A percentile compares a stretch with the other conserved stretches of the same genome.
phyloP scores from a whole-genome alignment of 2,329 filamentous ascomycete species.

The Thelonectria blattea region DNA sequence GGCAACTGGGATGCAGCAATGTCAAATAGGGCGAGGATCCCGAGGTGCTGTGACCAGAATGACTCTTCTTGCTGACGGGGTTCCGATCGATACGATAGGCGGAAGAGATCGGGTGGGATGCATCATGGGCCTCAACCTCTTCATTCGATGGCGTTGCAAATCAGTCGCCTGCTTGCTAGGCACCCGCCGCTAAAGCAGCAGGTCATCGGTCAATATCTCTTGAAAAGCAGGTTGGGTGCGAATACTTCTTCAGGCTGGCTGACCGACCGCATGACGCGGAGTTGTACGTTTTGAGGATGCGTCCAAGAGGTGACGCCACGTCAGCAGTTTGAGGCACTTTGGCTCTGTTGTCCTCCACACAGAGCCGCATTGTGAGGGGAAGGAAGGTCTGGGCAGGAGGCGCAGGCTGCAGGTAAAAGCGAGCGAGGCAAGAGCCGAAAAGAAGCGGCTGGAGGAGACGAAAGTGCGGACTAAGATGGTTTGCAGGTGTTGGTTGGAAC shows the following conservation, averaged over 20 bases:
- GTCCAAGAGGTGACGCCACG: slow-evolving; percentile 26
- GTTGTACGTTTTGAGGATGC: slow-evolving; percentile 16
- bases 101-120: neutral
- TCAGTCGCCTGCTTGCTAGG: neutral
- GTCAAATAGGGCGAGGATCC: neutral
- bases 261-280: slow-evolving; percentile 29
- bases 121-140: no score
- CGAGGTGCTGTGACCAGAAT: neutral
- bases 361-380: neutral
- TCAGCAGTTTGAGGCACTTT: slow-evolving; percentile 23
- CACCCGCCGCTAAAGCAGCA: slow-evolving; percentile 8
- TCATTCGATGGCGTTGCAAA: no score
- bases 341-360: neutral
- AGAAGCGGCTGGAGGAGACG: no score
- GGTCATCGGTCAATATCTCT: neutral
- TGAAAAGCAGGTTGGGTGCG: neutral
- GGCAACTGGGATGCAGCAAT: neutral
- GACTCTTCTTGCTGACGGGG: slow-evolving; percentile 5
- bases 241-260: neutral
- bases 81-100: slow-evolving; percentile 1
- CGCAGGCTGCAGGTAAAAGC: neutral
- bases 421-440: no score
- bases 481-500: no score
- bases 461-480: no score
- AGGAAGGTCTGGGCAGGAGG: neutral